Conservation (phyloP, 768 basidiomycete genomes). For the Boletus bicolor region DNA sequence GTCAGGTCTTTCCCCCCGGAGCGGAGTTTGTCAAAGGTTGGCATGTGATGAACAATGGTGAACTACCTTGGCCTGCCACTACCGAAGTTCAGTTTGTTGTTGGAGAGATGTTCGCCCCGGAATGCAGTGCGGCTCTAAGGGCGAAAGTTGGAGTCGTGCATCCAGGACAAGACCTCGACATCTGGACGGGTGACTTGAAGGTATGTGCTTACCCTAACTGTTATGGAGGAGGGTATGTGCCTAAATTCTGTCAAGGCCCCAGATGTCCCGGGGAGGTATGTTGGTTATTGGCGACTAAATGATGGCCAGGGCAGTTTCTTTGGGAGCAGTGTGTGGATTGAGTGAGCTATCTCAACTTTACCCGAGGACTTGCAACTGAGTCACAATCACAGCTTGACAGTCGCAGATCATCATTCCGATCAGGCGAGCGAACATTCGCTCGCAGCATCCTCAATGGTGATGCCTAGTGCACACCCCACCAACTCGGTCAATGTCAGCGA, state of each 20-base stretch:
- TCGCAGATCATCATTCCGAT: constrained; percentile 48
- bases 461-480: constrained; percentile 45
- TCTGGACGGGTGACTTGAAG: constrained; percentile 76
- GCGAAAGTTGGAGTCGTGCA: constrained; percentile 55
- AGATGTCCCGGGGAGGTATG: constrained; percentile 66
- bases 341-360: constrained; percentile 48
- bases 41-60: constrained; percentile 68
- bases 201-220: constrained; percentile 31
- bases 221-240: neutral
- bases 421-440: constrained; percentile 47
- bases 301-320: constrained; percentile 60
- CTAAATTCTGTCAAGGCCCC: constrained; percentile 51
- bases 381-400: constrained; percentile 51
- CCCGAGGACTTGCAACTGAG: neutral
- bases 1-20: constrained; percentile 76
- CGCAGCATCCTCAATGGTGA: constrained; percentile 63
- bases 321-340: constrained; percentile 71
- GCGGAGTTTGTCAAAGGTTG: constrained; percentile 86
- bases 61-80: constrained; percentile 58
- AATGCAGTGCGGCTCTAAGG: constrained; percentile 24
- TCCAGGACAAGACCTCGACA: constrained; percentile 56
- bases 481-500: constrained; percentile 12
- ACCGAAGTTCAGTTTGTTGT: constrained; percentile 71
- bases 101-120: constrained; percentile 56
- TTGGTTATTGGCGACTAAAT: constrained; percentile 72